Base-by-base conservation (phyloP, 2,329 filamentous ascomycete species). In the Aureobasidium musti region DNA sequence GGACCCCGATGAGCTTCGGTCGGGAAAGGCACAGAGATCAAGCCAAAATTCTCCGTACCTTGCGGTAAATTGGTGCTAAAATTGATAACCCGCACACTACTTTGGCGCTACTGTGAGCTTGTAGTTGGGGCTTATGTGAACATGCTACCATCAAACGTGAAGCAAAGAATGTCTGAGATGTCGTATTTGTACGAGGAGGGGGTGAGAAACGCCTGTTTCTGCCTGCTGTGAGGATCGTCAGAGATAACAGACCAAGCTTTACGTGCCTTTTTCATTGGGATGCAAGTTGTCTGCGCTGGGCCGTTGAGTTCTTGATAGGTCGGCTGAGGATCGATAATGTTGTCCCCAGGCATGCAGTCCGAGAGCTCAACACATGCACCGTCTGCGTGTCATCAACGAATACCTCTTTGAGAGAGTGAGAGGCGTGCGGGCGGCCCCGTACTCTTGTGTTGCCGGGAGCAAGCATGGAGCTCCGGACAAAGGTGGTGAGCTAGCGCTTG, bases 131-230 rank as follows among this genome's bases (percentile, higher is more conserved):
- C 61, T 64, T 64, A 64, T 63, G 59, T 63, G 59, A n/a, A 64
- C 61, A 53, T 64, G 61, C 61, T 50, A 64, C 61, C 23, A 54
- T 64, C 49, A 64, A 33, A 30, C 30, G 59, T 76, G 68, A 61
- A 61, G 41, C 41, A 47, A 70, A 67, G 60, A 65, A 54, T 43
- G 21, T 52, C 64, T 54, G 57, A 65, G 39, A 64, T 30, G 47
- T 65, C 53, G 45, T 50, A 37, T 49, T 21, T 4, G 67, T 50
- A 30, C 47, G 33, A 39, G 13, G 33, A 52, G 2, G 30, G 57
- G 43, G 13, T 63, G 45, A 10, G 21, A 28, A 50, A 45, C 30
- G 5, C 2, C 35, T 39, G 35, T 39, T 5, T 61, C 19, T 21
- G 37, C 33, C 41, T 33, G 28, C 39, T 49, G 41, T 37, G 28